These are phyloP conservation scores for Diplotaxis tenuifolia DNA, from an alignment of 345 rosid genomes.

Conservation along the genomic window DNA sequence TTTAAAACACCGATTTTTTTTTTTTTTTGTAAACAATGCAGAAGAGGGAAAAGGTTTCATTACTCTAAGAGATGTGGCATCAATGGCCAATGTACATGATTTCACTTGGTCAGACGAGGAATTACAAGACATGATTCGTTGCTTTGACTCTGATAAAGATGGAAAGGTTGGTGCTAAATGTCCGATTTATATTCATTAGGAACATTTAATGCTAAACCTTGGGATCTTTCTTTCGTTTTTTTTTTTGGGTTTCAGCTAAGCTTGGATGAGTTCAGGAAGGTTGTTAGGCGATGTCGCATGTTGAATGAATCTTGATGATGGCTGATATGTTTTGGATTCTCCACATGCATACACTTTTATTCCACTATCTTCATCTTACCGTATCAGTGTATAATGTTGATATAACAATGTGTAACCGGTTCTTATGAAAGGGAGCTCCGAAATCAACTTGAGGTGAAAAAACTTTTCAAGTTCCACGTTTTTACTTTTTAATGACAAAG, in stretches of 20 bases:
- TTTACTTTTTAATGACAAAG: too few relatives aligned
- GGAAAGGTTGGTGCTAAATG: conserved; percentile 54
- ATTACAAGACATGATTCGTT: conserved; percentile 68
- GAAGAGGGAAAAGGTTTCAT: conserved; percentile 65
- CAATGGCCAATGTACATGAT: conserved; percentile 60
- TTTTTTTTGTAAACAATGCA: conserved; percentile 30
- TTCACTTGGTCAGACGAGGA: conserved; percentile 73
- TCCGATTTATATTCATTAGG: background rate
- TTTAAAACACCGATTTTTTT: background rate
- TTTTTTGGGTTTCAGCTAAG: conserved; percentile 49
- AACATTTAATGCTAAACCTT: background rate
- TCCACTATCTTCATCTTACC: too few relatives aligned
- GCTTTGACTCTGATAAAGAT: conserved; percentile 64
- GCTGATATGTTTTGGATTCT: background rate
- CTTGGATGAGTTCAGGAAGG: conserved; percentile 62
- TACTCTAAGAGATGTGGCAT: conserved; percentile 49
- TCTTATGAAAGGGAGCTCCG: too few relatives aligned
- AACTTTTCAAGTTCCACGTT: too few relatives aligned
- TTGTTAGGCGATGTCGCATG: conserved; percentile 66
- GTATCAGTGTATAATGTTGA: too few relatives aligned
- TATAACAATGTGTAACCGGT: too few relatives aligned
- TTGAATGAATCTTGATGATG: conserved; percentile 31
- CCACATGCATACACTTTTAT: background rate
- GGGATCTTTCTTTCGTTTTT: background rate
- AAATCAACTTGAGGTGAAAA: too few relatives aligned